Conservation (phyloP, 2,329 filamentous ascomycete species). For the Lasiodiplodia gonubiensis region DNA sequence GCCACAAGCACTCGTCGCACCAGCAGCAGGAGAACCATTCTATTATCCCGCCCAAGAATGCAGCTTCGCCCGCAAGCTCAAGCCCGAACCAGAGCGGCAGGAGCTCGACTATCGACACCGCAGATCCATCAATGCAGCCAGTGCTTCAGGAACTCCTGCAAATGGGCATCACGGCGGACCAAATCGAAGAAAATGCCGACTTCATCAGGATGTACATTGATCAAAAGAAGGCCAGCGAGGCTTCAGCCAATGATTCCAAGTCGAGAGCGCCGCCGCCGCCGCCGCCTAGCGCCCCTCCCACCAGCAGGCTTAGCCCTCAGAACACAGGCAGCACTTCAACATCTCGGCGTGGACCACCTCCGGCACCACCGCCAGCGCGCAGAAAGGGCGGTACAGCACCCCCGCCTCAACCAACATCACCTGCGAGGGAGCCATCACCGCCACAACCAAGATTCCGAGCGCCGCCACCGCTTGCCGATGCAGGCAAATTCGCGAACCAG, state of each 20-base stretch:
- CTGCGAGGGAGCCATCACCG: conserved; percentile 57
- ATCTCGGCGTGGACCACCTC: conserved; percentile 63
- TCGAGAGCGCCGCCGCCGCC: conserved; percentile 67
- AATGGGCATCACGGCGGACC: conserved; percentile 72
- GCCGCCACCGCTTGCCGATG: conserved; percentile 86
- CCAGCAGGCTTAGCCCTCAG: conserved; percentile 61
- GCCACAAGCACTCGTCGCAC: conserved; percentile 55
- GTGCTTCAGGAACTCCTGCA: conserved; percentile 65
- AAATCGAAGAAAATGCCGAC: conserved; percentile 69
- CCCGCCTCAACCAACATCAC: conserved; percentile 54
- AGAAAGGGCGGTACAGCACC: conserved; percentile 49
- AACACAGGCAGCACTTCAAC: conserved; percentile 64
- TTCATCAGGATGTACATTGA: conserved; percentile 73
- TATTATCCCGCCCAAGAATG: conserved; percentile 56
- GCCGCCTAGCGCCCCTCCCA: conserved; percentile 55
- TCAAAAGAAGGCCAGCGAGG: conserved; percentile 62
- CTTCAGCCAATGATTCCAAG: conserved; percentile 55
- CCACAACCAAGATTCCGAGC: conserved; percentile 78
- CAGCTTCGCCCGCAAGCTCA: conserved; percentile 43
- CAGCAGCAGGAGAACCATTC: conserved; percentile 49
- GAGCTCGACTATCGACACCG: conserved; percentile 62
- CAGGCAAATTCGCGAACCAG: conserved; percentile 73
- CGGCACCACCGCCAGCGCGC: conserved; percentile 62
- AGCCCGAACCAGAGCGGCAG: conserved; percentile 42
- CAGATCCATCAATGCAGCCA: conserved; percentile 66